A percentile compares a stretch with the other conserved stretches of the same genome.
phyloP scores from a whole-genome alignment of 495 filamentous ascomycete species.

The Penicillium riverlandense region DNA sequence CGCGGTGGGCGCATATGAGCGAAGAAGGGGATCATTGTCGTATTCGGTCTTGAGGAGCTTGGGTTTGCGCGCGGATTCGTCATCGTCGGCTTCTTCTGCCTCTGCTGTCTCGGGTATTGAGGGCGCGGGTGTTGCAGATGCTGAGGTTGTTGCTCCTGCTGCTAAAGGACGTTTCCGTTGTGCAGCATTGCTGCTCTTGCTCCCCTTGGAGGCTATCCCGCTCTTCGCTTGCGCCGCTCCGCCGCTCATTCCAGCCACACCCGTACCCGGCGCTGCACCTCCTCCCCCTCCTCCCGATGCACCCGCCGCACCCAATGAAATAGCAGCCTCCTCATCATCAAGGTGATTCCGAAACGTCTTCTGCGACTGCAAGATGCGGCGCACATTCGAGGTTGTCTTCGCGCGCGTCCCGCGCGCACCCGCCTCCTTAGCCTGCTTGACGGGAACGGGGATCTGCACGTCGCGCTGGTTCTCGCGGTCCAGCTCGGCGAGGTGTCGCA shows the following conservation, averaged over 20 bases:
- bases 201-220: slow-evolving; percentile 21
- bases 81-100: slow-evolving; percentile 15
- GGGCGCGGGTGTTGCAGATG: slow-evolving; percentile 2
- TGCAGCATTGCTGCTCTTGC: slow-evolving; percentile 6
- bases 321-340: slow-evolving; percentile 75
- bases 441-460: slow-evolving; percentile 59
- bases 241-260: slow-evolving; percentile 4
- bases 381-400: slow-evolving; percentile 74
- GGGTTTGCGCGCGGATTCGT: slow-evolving; percentile 13
- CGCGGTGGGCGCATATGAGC: slow-evolving; percentile 52
- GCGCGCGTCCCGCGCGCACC: slow-evolving; percentile 39
- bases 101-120: slow-evolving; percentile 4
- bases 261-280: neutral
- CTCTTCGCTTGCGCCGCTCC: neutral
- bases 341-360: slow-evolving; percentile 91
- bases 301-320: slow-evolving; percentile 8
- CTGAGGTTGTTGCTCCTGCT: slow-evolving; percentile 1
- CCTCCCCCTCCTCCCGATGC: too few relatives aligned
- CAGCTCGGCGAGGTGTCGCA: slow-evolving; percentile 71
- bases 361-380: slow-evolving; percentile 81
- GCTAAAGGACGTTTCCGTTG: slow-evolving; percentile 16
- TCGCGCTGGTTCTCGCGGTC: slow-evolving; percentile 72
- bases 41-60: slow-evolving; percentile 31
- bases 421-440: slow-evolving; percentile 39
- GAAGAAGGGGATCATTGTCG: slow-evolving; percentile 58